phyloP scores from a whole-genome alignment of 108 stramenopile genomes.

The Licmophora abbreviata region DNA sequence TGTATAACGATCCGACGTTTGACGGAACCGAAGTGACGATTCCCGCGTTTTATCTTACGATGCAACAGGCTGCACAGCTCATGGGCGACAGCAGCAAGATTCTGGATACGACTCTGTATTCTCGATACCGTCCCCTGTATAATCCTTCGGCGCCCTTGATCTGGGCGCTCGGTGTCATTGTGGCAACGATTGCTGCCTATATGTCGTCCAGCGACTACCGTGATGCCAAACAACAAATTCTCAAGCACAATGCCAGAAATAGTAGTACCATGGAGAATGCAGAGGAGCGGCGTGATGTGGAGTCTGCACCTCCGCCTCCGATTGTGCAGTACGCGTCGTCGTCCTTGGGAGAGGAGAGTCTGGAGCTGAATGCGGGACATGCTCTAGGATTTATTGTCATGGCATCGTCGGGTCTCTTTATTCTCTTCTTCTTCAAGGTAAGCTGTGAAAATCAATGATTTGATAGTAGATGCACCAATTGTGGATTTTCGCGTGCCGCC shows the following conservation, averaged over 20 bases:
- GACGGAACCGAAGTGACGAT: slow-evolving; percentile 28
- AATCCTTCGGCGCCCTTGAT: slow-evolving; percentile 53
- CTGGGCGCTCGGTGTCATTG: slow-evolving; percentile 61
- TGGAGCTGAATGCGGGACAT: slow-evolving; percentile 75
- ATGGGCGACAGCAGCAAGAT: not conserved
- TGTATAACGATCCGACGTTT: slow-evolving; percentile 34
- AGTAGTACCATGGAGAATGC: not conserved
- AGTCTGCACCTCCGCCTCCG: not conserved
- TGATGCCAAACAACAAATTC: slow-evolving; percentile 4
- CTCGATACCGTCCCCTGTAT: slow-evolving; percentile 38
- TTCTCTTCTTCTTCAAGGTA: slow-evolving; percentile 84
- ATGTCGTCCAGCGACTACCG: slow-evolving; percentile 52
- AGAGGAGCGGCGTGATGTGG: not conserved
- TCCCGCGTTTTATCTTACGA: slow-evolving; percentile 54
- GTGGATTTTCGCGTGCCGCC: too few species aligned
- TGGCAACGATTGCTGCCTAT: slow-evolving; percentile 51
- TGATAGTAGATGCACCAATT: too few species aligned
- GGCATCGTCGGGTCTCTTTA: slow-evolving; percentile 63
- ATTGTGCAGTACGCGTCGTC: not conserved
- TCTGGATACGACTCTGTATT: slow-evolving; percentile 20
- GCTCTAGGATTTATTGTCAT: slow-evolving; percentile 73
- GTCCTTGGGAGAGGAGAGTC: slow-evolving; percentile 16
- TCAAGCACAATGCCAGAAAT: not conserved
- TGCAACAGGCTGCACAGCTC: slow-evolving; percentile 50
- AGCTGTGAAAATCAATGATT: too few species aligned